A percentile compares a stretch with the other conserved stretches of the same genome.
phyloP scores from a whole-genome alignment of 2,329 filamentous ascomycete species.

The Podosphaera fusca region DNA sequence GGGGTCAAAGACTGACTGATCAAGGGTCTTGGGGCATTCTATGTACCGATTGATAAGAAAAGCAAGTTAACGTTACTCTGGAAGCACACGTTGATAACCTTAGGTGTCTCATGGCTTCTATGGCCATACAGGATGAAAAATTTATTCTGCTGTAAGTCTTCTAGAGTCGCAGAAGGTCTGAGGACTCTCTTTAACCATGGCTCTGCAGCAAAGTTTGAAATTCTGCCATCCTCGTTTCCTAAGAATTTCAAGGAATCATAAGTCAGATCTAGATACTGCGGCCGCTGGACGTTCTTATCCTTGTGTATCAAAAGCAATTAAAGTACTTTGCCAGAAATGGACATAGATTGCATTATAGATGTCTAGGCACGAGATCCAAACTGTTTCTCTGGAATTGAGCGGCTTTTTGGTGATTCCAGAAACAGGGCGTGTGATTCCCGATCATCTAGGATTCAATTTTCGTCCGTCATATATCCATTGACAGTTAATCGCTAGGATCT shows the following conservation, averaged over 20 bases:
- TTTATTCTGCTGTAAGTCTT: background rate
- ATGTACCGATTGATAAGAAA: slow-evolving; percentile 8
- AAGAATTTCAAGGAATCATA: background rate
- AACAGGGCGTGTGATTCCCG: background rate
- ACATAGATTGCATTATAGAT: background rate
- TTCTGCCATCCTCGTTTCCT: background rate
- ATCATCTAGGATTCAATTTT: background rate
- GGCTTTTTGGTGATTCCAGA: background rate
- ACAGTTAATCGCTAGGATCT: no score
- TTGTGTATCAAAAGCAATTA: background rate
- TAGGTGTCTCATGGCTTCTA: background rate
- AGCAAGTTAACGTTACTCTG: background rate
- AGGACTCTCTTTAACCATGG: background rate
- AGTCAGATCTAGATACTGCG: background rate
- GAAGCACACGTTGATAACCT: background rate
- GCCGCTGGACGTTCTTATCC: background rate
- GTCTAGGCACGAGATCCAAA: background rate
- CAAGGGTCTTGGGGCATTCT: slow-evolving; percentile 11
- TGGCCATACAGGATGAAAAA: background rate
- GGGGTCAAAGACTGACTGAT: slow-evolving; percentile 10
- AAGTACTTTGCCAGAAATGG: background rate
- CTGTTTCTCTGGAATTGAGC: background rate
- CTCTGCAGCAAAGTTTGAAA: background rate
- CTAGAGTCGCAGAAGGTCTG: background rate
- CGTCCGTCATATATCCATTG: background rate